Base-by-base conservation (phyloP, 176 grass and related monocot species). In the Neostapfia colusana region DNA sequence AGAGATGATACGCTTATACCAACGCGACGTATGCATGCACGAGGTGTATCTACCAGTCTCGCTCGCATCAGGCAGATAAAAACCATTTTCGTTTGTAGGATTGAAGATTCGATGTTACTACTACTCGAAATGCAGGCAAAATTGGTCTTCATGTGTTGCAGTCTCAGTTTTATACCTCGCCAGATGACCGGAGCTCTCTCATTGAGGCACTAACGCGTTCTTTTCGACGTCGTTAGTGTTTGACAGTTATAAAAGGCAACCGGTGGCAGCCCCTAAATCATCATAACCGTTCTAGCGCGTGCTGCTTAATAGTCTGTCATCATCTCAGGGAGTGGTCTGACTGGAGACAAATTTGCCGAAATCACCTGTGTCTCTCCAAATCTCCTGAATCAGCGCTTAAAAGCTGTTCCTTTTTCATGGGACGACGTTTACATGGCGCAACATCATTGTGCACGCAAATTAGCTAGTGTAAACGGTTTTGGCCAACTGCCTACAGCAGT, bases 381-480 rank as follows among this genome's bases (percentile, higher is more conserved):
- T 78, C 45, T 70, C 82, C 67, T 78, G 74, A 72, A 84, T 78
- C 82, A 65, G 82, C 72, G 82, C 82, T 64, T 35, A 54, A 77
- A 72, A 65, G 82, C 11, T 55, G 45, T 40, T 77, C 23, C 17
- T 2, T 84, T 84, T 84, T 63, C 41, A 16, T 27, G 73, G 65
- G 65, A 42, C 73, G 51, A 21, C 3, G 73, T 11, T 50, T 62
- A 40, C 36, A 77, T 65, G 16, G 26, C 1, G 73, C 65, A 21
- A 15, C 65, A 84, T 77, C 65, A 34, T 70, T 70, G 41, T 83
- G 63, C 28, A 37, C 40, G 10, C 61, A 34, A 45, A 48, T 11
- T 37, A 31, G 31, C 31, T 31, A n/a, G 48, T 23, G 35, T 6
- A 31, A 45, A 7, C 10, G 6, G 53, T 24, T 56, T 56, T 10